A percentile compares a stretch with the other conserved stretches of the same genome.
These are phyloP conservation scores for Boeremia lycopersici DNA, from an alignment of 2,329 filamentous ascomycete genomes.

Conservation along the genomic window DNA sequence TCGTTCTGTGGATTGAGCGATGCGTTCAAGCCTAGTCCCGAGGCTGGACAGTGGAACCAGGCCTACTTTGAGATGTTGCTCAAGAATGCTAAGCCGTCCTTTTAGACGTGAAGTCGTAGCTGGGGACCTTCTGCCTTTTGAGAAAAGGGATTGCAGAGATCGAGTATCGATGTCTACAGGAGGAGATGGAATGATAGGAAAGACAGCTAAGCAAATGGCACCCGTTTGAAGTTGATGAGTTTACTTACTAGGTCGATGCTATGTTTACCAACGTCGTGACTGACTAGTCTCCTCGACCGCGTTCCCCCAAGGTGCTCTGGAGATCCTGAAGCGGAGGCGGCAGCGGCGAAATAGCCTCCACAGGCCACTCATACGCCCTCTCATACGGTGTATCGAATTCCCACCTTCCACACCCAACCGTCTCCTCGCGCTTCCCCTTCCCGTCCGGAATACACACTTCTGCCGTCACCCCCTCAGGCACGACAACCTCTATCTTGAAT, in stretches of 20 bases:
- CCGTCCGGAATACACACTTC: not conserved
- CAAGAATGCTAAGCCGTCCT: constrained; percentile 47
- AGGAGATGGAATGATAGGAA: not conserved
- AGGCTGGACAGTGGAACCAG: constrained; percentile 72
- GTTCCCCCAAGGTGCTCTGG: not conserved
- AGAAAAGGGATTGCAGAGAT: not conserved
- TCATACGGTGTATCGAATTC: not conserved
- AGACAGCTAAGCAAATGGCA: not conserved
- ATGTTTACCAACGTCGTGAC: too few relatives aligned
- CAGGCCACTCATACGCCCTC: constrained; percentile 1
- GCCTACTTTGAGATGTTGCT: constrained; percentile 49
- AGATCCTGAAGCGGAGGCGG: not conserved
- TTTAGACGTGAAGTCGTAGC: constrained; percentile 25
- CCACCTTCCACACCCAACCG: not conserved
- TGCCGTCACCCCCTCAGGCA: not conserved
- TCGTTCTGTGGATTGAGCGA: constrained; percentile 61
- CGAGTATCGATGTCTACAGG: constrained; percentile 18
- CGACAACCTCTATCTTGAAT: not conserved
- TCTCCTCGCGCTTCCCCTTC: not conserved
- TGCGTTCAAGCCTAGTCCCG: constrained; percentile 67
- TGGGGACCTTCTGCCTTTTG: too few relatives aligned
- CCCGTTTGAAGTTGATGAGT: not conserved
- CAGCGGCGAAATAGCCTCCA: constrained; percentile 1
- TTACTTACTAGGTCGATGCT: too few relatives aligned
- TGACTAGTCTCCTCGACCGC: not conserved